These are phyloP conservation scores for Neurospora sp. DNA, from an alignment of 495 filamentous ascomycete genomes.

Conservation along the genomic window DNA sequence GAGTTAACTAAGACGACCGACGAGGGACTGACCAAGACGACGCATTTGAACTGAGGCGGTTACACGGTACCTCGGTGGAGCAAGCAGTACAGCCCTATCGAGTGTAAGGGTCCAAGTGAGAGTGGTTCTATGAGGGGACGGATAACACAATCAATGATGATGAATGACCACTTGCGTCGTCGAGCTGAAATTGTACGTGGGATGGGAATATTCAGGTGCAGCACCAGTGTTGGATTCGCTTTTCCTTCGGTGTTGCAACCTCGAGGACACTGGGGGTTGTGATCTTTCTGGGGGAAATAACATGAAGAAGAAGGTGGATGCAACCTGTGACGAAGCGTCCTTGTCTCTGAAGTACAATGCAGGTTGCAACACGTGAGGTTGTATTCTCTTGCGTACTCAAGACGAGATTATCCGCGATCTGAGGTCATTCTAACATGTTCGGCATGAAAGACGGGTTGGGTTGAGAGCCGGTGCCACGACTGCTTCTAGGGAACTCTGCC, in stretches of 20 bases:
- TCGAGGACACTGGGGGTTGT: background rate
- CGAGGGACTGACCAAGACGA: background rate
- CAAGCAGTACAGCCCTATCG: background rate
- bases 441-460: background rate
- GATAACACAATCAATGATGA: background rate
- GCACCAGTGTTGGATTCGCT: background rate
- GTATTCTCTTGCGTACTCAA: background rate
- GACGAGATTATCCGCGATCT: background rate
- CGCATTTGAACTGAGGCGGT: background rate
- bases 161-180: background rate
- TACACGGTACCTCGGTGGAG: background rate
- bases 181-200: background rate
- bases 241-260: background rate
- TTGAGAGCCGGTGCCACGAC: background rate
- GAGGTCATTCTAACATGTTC: background rate
- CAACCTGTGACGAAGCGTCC: background rate
- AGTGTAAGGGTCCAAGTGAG: background rate
- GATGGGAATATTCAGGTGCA: background rate
- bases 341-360: background rate
- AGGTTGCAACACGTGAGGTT: background rate
- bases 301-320: background rate
- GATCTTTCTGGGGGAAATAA: background rate
- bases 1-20: background rate
- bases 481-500: background rate
- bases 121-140: background rate